Evolutionary conservation across 352 stramenopile genomes (phyloP), one percentile per base, ranked within the genome.

Genomic region (Pythium sp.): DNA sequence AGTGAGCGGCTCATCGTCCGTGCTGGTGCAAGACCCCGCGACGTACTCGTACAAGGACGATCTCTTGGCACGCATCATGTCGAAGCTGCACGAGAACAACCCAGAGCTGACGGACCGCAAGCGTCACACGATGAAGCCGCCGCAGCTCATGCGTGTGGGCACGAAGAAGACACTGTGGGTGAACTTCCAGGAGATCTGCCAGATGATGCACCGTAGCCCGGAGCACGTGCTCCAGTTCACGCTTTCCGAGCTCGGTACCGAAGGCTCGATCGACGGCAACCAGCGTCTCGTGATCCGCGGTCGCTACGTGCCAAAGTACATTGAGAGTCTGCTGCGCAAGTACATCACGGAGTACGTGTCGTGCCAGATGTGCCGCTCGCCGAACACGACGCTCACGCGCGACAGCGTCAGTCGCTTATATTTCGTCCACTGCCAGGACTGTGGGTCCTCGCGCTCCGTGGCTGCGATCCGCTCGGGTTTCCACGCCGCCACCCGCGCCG

Each of bases 291-390:
- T 99, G 36, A 99, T 99, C 75, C 94, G 97, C 62, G 98, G 98
- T 62, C 96, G 97, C 70, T 99, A 99, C 78, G 90, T 98, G 55
- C 91, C 96, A 53, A 99, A 99, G 88, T 99, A 99, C 86, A 99
- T 99, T 77, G 98, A 99, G 77, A 98, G 86, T 63, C 91, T 99
- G 74, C 88, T 99, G 58, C 86, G 96, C 64, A 99, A 99, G 83
- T 99, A 99, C 83, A 99, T 99, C 72, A 97, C 96, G 26, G 97
- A 99, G 78, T 99, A 99, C 84, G 98, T 99, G 28, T 99, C 96
- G 71, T 99, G 98, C 86, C 93, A 99, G 78, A 99, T 99, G 96
- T 99, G 98, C 84, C 94, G 96, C 71, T 98, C 89, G 62, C 92
- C 97, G 30, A 99, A 99, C 80, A 99, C 98, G 60, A 98, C 97